phyloP scores from a whole-genome alignment of 2,329 filamentous ascomycete genomes.

The Epichloe sylvatica region DNA sequence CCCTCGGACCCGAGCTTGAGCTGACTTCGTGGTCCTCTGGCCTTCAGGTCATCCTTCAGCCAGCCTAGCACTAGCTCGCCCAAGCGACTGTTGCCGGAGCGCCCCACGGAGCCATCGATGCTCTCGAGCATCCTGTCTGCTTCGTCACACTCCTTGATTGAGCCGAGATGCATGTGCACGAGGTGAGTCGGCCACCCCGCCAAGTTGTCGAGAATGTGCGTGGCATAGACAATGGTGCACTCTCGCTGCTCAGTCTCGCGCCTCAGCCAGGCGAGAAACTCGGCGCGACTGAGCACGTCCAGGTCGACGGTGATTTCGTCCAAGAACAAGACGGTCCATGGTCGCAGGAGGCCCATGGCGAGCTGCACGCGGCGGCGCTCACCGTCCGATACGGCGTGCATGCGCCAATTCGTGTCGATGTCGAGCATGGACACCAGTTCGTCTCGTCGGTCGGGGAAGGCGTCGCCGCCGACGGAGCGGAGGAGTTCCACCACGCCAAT shows the following conservation, averaged over 20 bases:
- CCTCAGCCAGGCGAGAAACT: slow-evolving; percentile 78
- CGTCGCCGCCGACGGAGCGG: slow-evolving; percentile 70
- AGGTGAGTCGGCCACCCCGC: slow-evolving; percentile 91
- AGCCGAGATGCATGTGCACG: slow-evolving; percentile 86
- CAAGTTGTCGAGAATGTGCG: slow-evolving; percentile 91
- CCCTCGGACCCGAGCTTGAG: slow-evolving; percentile 44
- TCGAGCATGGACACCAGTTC: slow-evolving; percentile 81
- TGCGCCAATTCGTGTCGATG: slow-evolving; percentile 82
- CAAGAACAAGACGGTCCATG: slow-evolving; percentile 80
- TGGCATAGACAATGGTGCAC: slow-evolving; percentile 94
- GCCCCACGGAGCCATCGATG: slow-evolving; percentile 25
- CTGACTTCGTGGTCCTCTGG: slow-evolving; percentile 61
- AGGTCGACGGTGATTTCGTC: slow-evolving; percentile 97
- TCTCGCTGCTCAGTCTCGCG: slow-evolving; percentile 66
- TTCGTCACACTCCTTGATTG: slow-evolving; percentile 72
- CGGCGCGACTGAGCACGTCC: slow-evolving; percentile 69
- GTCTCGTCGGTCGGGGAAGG: slow-evolving; percentile 68
- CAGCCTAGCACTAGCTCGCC: slow-evolving; percentile 80
- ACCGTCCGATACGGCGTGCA: slow-evolving; percentile 91
- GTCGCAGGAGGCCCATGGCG: slow-evolving; percentile 84
- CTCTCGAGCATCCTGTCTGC: slow-evolving; percentile 54
- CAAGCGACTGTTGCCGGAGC: slow-evolving; percentile 61
- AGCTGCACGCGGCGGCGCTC: slow-evolving; percentile 85
- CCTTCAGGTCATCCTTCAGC: slow-evolving; percentile 67
- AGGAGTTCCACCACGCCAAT: slow-evolving; percentile 84